Evolutionary conservation across 306 rosid species (phyloP).

Genomic region (Luffa acutangula): DNA sequence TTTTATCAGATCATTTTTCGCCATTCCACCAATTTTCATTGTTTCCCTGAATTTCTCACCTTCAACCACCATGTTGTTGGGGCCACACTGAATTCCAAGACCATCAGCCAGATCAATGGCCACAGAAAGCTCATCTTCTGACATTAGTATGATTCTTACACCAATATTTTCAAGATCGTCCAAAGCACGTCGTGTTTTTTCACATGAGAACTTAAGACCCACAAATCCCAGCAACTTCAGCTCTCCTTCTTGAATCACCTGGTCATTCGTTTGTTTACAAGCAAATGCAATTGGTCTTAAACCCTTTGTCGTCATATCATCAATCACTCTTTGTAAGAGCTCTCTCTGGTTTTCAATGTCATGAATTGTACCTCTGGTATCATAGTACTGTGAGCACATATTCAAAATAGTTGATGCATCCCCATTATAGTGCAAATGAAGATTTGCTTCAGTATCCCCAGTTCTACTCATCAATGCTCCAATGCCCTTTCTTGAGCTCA

Average conservation of each 20-base stretch:
- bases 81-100: constrained; percentile 18
- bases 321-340: constrained; percentile 14
- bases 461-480: constrained; percentile 25
- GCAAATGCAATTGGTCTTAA: constrained; percentile 55
- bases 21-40: neutral
- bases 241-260: constrained; percentile 27
- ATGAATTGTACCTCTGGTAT: constrained; percentile 23
- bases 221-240: constrained; percentile 37
- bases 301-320: constrained; percentile 31
- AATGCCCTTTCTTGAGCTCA: constrained; percentile 18
- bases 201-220: constrained; percentile 28
- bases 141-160: constrained; percentile 28
- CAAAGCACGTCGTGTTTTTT: constrained; percentile 16
- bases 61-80: constrained; percentile 1
- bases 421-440: constrained; percentile 47
- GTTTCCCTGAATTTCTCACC: constrained; percentile 24
- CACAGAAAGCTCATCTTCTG: constrained; percentile 36
- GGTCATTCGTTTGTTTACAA: constrained; percentile 16
- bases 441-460: constrained; percentile 3
- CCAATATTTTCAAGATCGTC: constrained; percentile 13
- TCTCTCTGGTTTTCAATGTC: constrained; percentile 20
- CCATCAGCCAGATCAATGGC: constrained; percentile 25
- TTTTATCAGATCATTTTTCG: constrained; percentile 10
- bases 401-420: constrained; percentile 38
- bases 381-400: constrained; percentile 43